Conservation (phyloP, 78 protist species). For the Chrysochromulina tobinii region DNA sequence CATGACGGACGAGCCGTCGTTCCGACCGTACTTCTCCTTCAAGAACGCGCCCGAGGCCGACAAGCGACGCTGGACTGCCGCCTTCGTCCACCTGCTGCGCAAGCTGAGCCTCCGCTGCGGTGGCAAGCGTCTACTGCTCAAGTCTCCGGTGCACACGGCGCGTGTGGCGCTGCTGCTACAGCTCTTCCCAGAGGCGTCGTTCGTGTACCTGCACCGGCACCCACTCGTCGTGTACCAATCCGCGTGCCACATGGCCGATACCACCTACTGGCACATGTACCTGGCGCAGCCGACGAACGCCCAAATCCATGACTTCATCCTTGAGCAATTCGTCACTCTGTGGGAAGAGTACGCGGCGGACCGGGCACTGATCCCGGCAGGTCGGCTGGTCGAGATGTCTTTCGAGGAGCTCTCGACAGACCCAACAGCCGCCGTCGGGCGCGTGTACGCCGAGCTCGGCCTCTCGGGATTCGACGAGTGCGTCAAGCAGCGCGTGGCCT, state of each 20-base stretch:
- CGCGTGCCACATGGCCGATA: too few relatives aligned
- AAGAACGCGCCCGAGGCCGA: not conserved
- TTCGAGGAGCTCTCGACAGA: too few relatives aligned
- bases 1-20: not conserved
- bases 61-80: not conserved
- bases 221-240: not conserved
- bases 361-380: not conserved
- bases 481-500: too few relatives aligned
- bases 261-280: not conserved
- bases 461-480: too few relatives aligned
- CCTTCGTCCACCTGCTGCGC: not conserved
- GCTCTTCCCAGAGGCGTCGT: not conserved
- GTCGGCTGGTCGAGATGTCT: not conserved
- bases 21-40: not conserved
- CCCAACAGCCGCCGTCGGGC: too few relatives aligned
- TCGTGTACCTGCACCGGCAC: constrained; percentile 17
- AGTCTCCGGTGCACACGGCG: constrained; percentile 30
- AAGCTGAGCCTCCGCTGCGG: not conserved
- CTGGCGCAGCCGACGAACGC: not conserved
- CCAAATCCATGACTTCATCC: not conserved
- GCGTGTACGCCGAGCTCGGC: too few relatives aligned
- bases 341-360: not conserved
- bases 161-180: not conserved
- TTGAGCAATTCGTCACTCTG: not conserved
- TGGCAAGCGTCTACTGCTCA: not conserved